Evolutionary conservation across 768 basidiomycete species (phyloP).

Genomic region (Tylopilus sp.): DNA sequence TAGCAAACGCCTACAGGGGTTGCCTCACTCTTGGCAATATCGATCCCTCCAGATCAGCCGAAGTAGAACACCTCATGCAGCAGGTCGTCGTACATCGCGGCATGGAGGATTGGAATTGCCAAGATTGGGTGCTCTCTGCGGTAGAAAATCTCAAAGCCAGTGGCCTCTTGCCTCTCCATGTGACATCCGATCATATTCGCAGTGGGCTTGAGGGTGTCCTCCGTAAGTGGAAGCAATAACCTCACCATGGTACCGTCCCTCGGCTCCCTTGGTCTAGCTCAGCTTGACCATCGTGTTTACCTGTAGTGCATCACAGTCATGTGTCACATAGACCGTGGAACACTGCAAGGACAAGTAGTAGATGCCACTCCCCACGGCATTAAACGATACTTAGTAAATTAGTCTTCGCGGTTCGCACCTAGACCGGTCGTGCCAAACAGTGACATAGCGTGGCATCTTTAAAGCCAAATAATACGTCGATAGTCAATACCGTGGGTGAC

Average conservation of each 20-base stretch:
- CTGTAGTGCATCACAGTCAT: neutral
- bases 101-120: conserved; percentile 32
- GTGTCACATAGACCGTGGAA: neutral
- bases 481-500: neutral
- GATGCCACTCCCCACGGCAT: neutral
- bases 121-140: conserved; percentile 27
- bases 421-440: neutral
- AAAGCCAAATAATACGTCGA: neutral
- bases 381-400: conserved; percentile 1
- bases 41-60: conserved; percentile 6
- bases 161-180: conserved; percentile 13
- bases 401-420: neutral
- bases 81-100: conserved; percentile 24
- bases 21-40: conserved; percentile 27
- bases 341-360: neutral
- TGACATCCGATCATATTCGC: conserved; percentile 20
- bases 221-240: conserved; percentile 21
- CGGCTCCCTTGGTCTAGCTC: neutral
- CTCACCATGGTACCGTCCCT: neutral
- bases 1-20: conserved; percentile 27
- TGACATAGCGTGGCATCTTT: neutral
- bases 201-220: conserved; percentile 24
- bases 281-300: conserved; percentile 2
- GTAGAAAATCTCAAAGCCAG: conserved; percentile 23
- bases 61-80: conserved; percentile 20